phyloP scores from a whole-genome alignment of 176 grass and related monocot species.

The Lolium perenne region DNA sequence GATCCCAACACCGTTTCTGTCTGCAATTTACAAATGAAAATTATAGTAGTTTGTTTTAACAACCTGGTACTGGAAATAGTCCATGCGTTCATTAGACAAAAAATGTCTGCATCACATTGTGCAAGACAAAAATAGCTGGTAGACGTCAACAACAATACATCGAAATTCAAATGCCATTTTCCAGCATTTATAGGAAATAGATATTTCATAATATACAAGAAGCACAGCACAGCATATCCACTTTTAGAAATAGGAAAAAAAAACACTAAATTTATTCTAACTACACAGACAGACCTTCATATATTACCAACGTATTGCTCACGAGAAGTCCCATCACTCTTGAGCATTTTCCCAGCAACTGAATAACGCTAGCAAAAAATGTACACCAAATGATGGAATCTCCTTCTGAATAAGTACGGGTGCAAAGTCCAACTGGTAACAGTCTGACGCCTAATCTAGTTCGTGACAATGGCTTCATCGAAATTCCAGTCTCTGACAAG shows the following conservation, averaged over 20 bases:
- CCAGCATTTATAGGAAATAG: neutral
- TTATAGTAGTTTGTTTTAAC: neutral
- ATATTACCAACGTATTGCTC: conserved; percentile 26
- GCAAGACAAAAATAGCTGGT: neutral
- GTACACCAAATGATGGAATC: conserved; percentile 47
- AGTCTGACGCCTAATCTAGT: conserved; percentile 47
- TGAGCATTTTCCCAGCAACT: conserved; percentile 26
- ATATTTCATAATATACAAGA: conserved; percentile 39
- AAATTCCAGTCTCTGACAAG: conserved; percentile 98
- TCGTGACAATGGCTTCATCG: conserved; percentile 61
- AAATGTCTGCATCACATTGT: neutral
- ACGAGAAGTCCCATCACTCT: conserved; percentile 10
- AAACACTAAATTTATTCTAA: conserved; percentile 17
- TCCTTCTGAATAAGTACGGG: conserved; percentile 39
- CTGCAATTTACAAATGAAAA: neutral
- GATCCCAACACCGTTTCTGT: neutral
- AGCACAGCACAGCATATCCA: conserved; percentile 15
- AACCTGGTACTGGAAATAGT: neutral
- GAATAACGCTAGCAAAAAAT: conserved; percentile 38
- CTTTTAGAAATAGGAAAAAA: conserved; percentile 31
- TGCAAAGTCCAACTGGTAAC: conserved; percentile 9
- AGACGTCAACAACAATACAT: neutral
- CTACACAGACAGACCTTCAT: conserved; percentile 18
- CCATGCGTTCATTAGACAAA: neutral
- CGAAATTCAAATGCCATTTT: neutral